Percentiles rank a stretch among this genome's conserved stretches.
These are phyloP conservation scores for Echinosophora koreensis DNA, from an alignment of 306 rosid species.

Conservation along the genomic window DNA sequence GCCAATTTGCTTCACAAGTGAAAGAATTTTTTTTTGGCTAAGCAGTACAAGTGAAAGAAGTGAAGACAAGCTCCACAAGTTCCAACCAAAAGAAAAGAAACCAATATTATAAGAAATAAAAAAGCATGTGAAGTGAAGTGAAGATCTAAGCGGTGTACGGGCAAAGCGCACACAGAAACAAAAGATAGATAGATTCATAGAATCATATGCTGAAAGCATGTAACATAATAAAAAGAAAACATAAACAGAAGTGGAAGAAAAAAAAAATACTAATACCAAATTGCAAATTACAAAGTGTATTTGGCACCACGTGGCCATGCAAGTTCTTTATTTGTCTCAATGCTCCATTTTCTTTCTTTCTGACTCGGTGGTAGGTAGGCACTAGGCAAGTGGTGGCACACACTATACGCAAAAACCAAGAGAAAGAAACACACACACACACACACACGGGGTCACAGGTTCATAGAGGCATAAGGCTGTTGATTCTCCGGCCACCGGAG, in stretches of 20 bases:
- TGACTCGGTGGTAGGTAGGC: conserved; percentile 12
- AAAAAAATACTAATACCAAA: background rate
- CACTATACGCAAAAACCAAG: conserved; percentile 18
- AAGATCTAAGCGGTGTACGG: too few relatives aligned
- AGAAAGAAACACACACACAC: background rate
- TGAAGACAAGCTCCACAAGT: background rate
- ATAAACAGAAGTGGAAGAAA: too few relatives aligned
- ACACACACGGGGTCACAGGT: background rate
- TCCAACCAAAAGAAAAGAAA: background rate
- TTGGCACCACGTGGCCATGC: conserved; percentile 37
- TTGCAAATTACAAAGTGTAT: background rate
- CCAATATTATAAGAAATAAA: too few relatives aligned
- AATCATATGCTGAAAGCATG: background rate
- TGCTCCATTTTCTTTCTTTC: conserved; percentile 9
- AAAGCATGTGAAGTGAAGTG: too few relatives aligned
- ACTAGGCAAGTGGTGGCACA: conserved; percentile 13
- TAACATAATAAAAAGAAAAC: background rate
- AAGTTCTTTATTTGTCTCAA: background rate
- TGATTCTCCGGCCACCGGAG: conserved; percentile 26
- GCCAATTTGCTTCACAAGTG: background rate
- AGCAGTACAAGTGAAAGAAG: background rate
- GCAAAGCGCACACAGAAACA: background rate
- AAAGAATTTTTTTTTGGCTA: too few relatives aligned
- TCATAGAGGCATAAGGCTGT: background rate
- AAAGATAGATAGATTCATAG: background rate